Evolutionary conservation across 2,329 filamentous ascomycete species (phyloP).

Genomic region (Fusarium tuaranense): DNA sequence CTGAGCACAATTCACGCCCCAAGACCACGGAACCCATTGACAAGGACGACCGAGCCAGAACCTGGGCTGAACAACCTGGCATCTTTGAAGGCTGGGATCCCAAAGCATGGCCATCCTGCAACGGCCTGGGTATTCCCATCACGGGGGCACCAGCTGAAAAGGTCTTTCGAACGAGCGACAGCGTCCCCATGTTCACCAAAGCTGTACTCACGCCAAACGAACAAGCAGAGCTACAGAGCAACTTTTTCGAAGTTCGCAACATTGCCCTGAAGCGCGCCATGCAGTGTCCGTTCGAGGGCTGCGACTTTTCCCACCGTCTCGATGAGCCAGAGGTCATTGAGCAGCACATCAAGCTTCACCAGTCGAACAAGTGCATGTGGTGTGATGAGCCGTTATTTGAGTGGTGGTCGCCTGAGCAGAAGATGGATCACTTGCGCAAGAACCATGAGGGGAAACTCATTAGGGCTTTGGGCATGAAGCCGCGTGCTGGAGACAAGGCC

Average conservation of each 20-base stretch:
- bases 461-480: constrained; percentile 11
- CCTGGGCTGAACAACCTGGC: constrained; percentile 44
- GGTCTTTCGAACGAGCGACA: constrained; percentile 49
- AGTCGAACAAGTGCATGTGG: constrained; percentile 50
- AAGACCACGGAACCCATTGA: background rate
- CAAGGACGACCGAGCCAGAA: constrained; percentile 6
- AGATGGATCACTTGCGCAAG: constrained; percentile 44
- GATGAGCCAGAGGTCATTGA: constrained; percentile 47
- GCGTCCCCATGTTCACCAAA: constrained; percentile 52
- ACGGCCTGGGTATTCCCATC: constrained; percentile 25
- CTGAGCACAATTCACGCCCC: background rate
- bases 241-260: constrained; percentile 15
- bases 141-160: constrained; percentile 47
- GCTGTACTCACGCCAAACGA: constrained; percentile 57
- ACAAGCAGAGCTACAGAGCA: constrained; percentile 49
- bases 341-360: constrained; percentile 52
- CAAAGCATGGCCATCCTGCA: constrained; percentile 17
- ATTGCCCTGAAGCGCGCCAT: constrained; percentile 42
- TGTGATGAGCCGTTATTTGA: constrained; percentile 48
- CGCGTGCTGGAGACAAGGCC: background rate
- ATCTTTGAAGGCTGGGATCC: constrained; percentile 23
- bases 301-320: constrained; percentile 49
- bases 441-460: constrained; percentile 45
- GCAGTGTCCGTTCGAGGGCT: constrained; percentile 55
- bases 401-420: constrained; percentile 45